phyloP scores from a whole-genome alignment of 2,329 filamentous ascomycete genomes.

The Scedosporium aurantiacum region DNA sequence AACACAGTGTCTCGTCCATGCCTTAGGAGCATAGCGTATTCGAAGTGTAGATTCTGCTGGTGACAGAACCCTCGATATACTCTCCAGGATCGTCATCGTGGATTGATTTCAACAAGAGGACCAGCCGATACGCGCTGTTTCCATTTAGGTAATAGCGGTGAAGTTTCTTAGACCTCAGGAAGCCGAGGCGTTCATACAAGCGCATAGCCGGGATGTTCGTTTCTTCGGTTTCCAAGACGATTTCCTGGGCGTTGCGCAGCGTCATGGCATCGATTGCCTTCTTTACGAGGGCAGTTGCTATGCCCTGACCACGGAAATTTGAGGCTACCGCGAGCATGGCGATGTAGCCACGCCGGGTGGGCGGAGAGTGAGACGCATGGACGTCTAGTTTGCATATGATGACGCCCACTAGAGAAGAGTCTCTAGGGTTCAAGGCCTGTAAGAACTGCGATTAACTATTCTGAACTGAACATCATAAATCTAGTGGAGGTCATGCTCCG shows the following conservation, averaged over 20 bases:
- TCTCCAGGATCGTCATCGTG: constrained; percentile 27
- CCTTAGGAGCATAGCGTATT: too few species aligned
- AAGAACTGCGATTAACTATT: background rate
- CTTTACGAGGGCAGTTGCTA: constrained; percentile 80
- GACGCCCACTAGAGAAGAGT: constrained; percentile 67
- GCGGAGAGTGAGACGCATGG: constrained; percentile 69
- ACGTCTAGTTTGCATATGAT: constrained; percentile 90
- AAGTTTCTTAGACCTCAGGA: constrained; percentile 81
- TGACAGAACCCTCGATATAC: constrained; percentile 19
- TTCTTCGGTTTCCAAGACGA: constrained; percentile 93
- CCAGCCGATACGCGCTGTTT: constrained; percentile 82
- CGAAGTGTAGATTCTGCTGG: constrained; percentile 9
- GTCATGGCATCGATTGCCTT: constrained; percentile 88
- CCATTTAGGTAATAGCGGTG: constrained; percentile 96
- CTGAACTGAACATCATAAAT: background rate
- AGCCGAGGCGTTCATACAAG: constrained; percentile 85
- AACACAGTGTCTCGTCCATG: too few species aligned
- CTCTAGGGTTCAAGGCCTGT: constrained; percentile 48
- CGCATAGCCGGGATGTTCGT: constrained; percentile 83
- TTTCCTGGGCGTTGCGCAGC: constrained; percentile 73
- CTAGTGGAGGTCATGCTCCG: too few species aligned
- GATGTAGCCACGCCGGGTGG: constrained; percentile 79
- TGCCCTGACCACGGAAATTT: constrained; percentile 68
- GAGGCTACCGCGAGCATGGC: constrained; percentile 94
- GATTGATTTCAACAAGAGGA: constrained; percentile 60